phyloP scores from a whole-genome alignment of 495 filamentous ascomycete species.

The Delitschia confertaspora region DNA sequence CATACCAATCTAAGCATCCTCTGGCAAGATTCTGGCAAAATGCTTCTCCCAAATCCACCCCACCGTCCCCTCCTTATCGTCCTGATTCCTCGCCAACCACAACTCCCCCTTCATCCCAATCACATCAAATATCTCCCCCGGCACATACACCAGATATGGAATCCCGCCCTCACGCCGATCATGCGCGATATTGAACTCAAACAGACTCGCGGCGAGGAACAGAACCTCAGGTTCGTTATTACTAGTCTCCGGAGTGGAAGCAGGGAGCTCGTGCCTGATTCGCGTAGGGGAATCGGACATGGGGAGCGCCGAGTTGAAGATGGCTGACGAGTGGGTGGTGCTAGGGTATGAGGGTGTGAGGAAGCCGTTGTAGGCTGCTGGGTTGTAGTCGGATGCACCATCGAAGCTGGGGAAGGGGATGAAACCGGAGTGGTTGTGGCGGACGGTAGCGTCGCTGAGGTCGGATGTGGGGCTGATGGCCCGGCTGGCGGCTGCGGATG shows the following conservation, averaged over 20 bases:
- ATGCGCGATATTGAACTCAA: conserved; percentile 91
- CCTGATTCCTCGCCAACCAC: conserved; percentile 95
- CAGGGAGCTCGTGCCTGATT: not conserved
- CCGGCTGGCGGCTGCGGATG: not conserved
- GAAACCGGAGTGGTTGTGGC: not conserved
- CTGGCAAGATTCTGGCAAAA: conserved; percentile 50
- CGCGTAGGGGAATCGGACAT: conserved; percentile 23
- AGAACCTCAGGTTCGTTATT: conserved; percentile 47
- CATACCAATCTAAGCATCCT: conserved; percentile 17
- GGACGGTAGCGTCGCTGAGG: conserved; percentile 8
- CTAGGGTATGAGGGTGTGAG: conserved; percentile 6
- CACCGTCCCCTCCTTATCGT: conserved; percentile 65
- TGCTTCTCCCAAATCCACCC: conserved; percentile 99
- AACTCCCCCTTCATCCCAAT: conserved; percentile 94
- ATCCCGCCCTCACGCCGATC: conserved; percentile 89
- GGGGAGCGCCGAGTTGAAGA: conserved; percentile 34
- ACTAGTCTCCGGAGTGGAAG: conserved; percentile 24
- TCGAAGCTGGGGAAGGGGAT: conserved; percentile 11
- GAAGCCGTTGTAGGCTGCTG: not conserved
- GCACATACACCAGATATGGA: conserved; percentile 89
- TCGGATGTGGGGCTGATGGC: not conserved
- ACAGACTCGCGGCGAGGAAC: conserved; percentile 87
- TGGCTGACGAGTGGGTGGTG: conserved; percentile 20
- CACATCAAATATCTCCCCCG: conserved; percentile 61
- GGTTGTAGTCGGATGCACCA: conserved; percentile 15